Evolutionary conservation across 805 yeast species (phyloP), one percentile per base, ranked within the genome.

Genomic region (Saccharomycopsis fermentans): DNA sequence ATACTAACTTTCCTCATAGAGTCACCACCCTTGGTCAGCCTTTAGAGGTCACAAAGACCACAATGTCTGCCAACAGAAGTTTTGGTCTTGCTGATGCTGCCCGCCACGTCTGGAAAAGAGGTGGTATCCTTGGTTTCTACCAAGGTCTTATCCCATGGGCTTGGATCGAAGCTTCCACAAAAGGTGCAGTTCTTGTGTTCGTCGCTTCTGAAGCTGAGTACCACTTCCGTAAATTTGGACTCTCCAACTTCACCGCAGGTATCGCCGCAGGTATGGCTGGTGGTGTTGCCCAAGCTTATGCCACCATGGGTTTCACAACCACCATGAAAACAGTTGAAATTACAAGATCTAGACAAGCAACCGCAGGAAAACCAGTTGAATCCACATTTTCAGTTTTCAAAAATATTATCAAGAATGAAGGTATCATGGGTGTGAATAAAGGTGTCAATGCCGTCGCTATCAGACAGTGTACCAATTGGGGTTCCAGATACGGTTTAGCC

Each of bases 91-190:
- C 81, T 11, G 83, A 83, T 65, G 88, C 96, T 29, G 78, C 84
- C 56, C 78, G 78, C 59, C 77, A 82, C 47, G 91, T 94, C 62
- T 90, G 96, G 94, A 79, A 94, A 16, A 83, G 99, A 68, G 99
- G 99, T 64, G 99, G 99, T 56, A 67, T 86, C 17, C 69, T 81
- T 32, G 99, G 98, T 0, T 94, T 91, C 75, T 94, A 91, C 74
- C 99, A 94, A 73, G 99, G 99, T 35, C 78, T 94, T 69, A 91
- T 92, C 64, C 99, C 99, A 53, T 94, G 99, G 99, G 99, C 98
- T 6, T 91, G 98, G 97, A 87, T 94, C 65, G 99, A 92, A 73
- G 99, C 97, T 9, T 87, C 96, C n/a, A 94, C 99, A 39, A 94
- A 94, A 72, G 99, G 99, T 71, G 97, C 98, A 4, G 96, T 91